Evolutionary conservation across 225 moss, liverwort and hornwort species (phyloP), one percentile per base, ranked within the genome.

Genomic region (Thuidium tamariscinum): DNA sequence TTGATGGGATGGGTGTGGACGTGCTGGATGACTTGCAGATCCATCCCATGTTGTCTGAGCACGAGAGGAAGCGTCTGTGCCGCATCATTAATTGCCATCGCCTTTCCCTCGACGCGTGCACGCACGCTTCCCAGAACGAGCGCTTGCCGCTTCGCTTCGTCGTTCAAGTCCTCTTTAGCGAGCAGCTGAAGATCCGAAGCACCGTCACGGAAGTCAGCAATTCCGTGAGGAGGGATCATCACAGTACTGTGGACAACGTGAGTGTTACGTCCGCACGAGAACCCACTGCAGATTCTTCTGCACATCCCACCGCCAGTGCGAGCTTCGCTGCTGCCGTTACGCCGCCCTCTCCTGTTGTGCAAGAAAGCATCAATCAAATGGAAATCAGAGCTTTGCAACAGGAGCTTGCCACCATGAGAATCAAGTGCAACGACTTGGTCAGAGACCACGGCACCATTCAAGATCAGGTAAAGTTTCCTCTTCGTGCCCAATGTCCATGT

Each of bases 61-160:
- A 91, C 41, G 96, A 95, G 54, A 89, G 94, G 80, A 97, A 95
- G 92, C 93, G 91, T n/a, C 69, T 97, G 23, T 97, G 96, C 73
- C 95, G 96, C 57, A 87, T 91, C 51, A 82, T 97, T 16, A 95
- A 94, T 72, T 95, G 95, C 83, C 95, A 95, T 72, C 92, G 96
- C 36, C 90, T 97, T 39, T 94, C 96, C 27, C 87, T 95, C 41
- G 95, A 95, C 41, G 96, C 95, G 9, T 97, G 96, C 77, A 92
- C 85, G 88, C 96, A 97, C 75, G 96, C 95, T 29, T 94, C 95
- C n/a, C 96, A 97, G 86, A 97, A 97, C 77, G 95, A 97, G 91
- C 94, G 96, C 54, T 84, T 97, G 79, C 96, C 96, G 60, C 95
- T 97, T 67, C 94, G 96, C 7, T 91, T 97, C 39, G 95, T 97